Base-by-base conservation (phyloP, 306 rosid genomes). In the Heteromeles arbutifolia region DNA sequence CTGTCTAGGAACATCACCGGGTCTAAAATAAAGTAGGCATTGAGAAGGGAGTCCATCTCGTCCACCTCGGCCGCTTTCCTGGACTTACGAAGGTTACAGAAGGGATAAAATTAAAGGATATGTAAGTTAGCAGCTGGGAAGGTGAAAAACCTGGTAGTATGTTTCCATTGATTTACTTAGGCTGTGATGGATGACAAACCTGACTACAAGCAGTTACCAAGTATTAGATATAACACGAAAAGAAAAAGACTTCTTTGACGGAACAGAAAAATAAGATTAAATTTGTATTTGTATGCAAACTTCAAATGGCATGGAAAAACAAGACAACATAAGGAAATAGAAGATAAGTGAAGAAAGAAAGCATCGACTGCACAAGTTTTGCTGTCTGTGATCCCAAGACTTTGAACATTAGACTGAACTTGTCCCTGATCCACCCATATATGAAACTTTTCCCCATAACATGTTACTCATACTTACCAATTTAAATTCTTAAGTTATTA, bases 21-120 rank as follows among this genome's bases (percentile, higher is more conserved):
- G 90, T 77, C 98, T 85, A 39, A 88, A 94, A 83, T 87, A 94
- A 53, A 94, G 91, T 43, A 94, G 74, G 86, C 98, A 94, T 85
- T 94, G 97, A 67, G 98, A 91, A 85, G 94, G 97, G 72, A 91
- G 97, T 63, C 97, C 98, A 86, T 94, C 98, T 66, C 98, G 89
- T 57, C 98, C 98, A 73, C 97, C 98, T 77, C 97, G 94, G 65
- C 98, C 97, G 82, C 98, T 93, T 90, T 93, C 98, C 98, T 93
- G 90, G 65, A 44, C 72, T 22, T 81, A 74, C 62, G 53, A 31
- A 29, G 76, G 79, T 84, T 63, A 85, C 66, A 66, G 24, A 65
- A 71, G 26, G 57, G 50, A 72, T 32, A 78, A 74, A 57, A 63
- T 26, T 73, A 29, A 63, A 18, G 65, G 73, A 72, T 56, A 69